A percentile compares a stretch with the other conserved stretches of the same genome.
phyloP scores from a whole-genome alignment of 2,329 filamentous ascomycete genomes.

The Hymenoscyphus fraxineus region DNA sequence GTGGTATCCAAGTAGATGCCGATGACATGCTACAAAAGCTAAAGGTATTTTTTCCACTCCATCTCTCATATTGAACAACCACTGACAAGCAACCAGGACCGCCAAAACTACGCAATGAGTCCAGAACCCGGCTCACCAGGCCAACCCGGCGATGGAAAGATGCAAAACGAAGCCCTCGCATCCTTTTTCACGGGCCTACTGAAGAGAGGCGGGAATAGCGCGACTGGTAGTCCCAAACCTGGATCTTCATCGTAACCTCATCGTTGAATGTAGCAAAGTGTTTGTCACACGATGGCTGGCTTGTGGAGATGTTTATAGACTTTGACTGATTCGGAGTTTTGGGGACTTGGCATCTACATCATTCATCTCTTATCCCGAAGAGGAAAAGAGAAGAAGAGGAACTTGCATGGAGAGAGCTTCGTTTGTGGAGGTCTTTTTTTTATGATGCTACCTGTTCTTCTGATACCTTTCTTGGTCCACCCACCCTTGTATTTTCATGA shows the following conservation, averaged over 20 bases:
- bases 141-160: slow-evolving; percentile 40
- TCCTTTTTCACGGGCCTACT: slow-evolving; percentile 58
- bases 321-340: background rate
- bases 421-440: too few relatives aligned
- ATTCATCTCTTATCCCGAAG: background rate
- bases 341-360: background rate
- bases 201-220: slow-evolving; percentile 43
- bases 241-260: slow-evolving; percentile 18
- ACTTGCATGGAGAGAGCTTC: background rate
- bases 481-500: too few relatives aligned
- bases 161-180: slow-evolving; percentile 55
- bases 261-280: background rate
- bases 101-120: slow-evolving; percentile 31
- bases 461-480: too few relatives aligned
- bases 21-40: slow-evolving; percentile 87
- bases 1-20: slow-evolving; percentile 91
- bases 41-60: slow-evolving; percentile 54
- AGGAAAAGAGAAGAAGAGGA: background rate
- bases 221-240: slow-evolving; percentile 32
- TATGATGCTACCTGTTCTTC: too few relatives aligned
- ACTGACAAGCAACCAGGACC: slow-evolving; percentile 27
- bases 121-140: slow-evolving; percentile 34
- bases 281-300: background rate
- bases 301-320: background rate
- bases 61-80: too few relatives aligned